Conservation (phyloP, 2,329 filamentous ascomycete species). For the Eutypella sp. region DNA sequence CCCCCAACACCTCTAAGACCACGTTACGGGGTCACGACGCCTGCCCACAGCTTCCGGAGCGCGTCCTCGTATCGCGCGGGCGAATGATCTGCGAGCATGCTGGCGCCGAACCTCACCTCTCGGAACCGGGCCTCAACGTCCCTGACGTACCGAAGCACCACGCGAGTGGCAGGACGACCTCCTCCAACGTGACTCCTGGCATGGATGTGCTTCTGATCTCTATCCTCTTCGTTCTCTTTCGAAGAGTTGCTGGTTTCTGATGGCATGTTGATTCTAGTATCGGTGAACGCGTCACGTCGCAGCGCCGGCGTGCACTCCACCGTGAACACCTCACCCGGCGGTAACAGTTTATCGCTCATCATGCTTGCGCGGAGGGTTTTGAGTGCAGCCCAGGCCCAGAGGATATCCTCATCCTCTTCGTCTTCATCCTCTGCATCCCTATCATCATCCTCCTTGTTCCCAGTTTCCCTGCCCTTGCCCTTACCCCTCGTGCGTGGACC, state of each 20-base stretch:
- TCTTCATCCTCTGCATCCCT: neutral
- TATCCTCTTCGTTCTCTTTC: no score
- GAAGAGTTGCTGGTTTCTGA: no score
- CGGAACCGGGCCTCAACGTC: conserved; percentile 67
- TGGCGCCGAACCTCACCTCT: conserved; percentile 65
- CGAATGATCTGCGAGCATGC: conserved; percentile 73
- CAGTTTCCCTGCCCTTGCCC: neutral
- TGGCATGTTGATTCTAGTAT: no score
- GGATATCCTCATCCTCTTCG: conserved; percentile 32
- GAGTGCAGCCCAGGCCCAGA: conserved; percentile 65
- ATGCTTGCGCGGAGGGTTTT: conserved; percentile 63
- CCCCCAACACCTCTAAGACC: no score
- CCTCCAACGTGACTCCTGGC: conserved; percentile 50
- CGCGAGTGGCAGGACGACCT: conserved; percentile 61
- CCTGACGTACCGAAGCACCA: conserved; percentile 64
- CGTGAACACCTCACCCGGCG: conserved; percentile 71
- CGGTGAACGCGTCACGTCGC: conserved; percentile 62
- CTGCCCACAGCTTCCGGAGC: conserved; percentile 53
- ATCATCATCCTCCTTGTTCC: conserved; percentile 51
- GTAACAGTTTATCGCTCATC: conserved; percentile 64
- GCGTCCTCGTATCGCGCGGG: conserved; percentile 69
- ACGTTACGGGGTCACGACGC: no score
- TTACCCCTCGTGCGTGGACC: neutral
- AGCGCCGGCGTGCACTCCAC: conserved; percentile 65
- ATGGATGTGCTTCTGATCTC: neutral